Evolutionary conservation across 306 rosid genomes (phyloP).

Genomic region (Sechiopsis laciniata): DNA sequence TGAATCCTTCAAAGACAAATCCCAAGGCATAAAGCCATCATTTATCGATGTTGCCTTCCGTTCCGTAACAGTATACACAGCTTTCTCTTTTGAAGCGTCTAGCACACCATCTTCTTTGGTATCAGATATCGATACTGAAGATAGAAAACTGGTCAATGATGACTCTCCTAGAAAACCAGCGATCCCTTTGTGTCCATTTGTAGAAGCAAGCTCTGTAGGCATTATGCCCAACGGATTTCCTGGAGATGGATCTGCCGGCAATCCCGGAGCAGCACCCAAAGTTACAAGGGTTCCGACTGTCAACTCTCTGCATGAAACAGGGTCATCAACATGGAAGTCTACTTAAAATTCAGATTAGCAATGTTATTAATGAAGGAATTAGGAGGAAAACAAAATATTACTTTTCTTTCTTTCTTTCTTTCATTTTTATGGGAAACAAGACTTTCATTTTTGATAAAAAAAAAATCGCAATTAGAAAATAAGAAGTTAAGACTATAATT

Average conservation of each 20-base stretch:
- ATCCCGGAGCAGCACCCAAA: slow-evolving; percentile 60
- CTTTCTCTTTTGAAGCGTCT: slow-evolving; percentile 37
- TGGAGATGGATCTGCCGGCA: slow-evolving; percentile 69
- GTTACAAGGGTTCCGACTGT: slow-evolving; percentile 61
- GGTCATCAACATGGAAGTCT: slow-evolving; percentile 20
- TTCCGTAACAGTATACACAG: slow-evolving; percentile 62
- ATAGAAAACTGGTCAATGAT: slow-evolving; percentile 47
- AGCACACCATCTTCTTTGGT: slow-evolving; percentile 34
- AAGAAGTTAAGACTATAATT: too few relatives aligned
- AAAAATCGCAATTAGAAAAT: too few relatives aligned
- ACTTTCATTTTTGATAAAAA: too few relatives aligned
- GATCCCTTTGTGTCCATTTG: slow-evolving; percentile 69
- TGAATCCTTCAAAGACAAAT: slow-evolving; percentile 68
- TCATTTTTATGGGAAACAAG: too few relatives aligned
- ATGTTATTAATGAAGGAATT: background rate
- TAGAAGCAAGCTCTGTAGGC: slow-evolving; percentile 82
- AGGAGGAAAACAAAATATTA: background rate
- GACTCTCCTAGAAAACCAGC: slow-evolving; percentile 80
- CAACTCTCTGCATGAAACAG: slow-evolving; percentile 51
- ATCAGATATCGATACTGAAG: slow-evolving; percentile 50
- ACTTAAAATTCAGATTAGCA: slow-evolving; percentile 10
- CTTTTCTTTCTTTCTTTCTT: background rate
- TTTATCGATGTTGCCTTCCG: slow-evolving; percentile 52
- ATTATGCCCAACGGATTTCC: slow-evolving; percentile 47
- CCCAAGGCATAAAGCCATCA: slow-evolving; percentile 46